Evolutionary conservation across 2,329 filamentous ascomycete species (phyloP).

Genomic region (Phialemonium atrogriseum): DNA sequence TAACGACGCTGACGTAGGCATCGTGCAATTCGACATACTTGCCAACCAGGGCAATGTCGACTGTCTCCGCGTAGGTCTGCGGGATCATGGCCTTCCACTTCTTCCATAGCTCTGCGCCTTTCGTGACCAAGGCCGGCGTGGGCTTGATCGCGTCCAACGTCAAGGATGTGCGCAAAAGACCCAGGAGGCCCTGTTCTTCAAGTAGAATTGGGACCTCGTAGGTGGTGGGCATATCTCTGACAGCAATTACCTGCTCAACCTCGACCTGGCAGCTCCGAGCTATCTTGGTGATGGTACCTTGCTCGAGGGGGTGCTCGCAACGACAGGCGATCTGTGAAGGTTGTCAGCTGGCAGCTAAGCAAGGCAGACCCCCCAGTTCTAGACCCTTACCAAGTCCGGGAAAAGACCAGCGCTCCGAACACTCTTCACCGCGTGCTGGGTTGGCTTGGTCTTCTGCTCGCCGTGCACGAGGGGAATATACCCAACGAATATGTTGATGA

Average conservation of each 20-base stretch:
- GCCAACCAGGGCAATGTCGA: constrained; percentile 81
- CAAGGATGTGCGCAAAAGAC: constrained; percentile 57
- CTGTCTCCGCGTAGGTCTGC: constrained; percentile 58
- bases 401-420: constrained; percentile 72
- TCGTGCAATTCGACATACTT: constrained; percentile 86
- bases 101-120: constrained; percentile 65
- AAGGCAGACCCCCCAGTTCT: constrained; percentile 4
- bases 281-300: constrained; percentile 74
- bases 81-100: constrained; percentile 65
- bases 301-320: constrained; percentile 69
- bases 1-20: constrained; percentile 68
- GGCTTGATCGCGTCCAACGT: constrained; percentile 51
- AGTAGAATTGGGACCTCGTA: constrained; percentile 96
- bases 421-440: constrained; percentile 79
- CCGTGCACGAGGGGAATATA: constrained; percentile 65
- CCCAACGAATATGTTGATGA: constrained; percentile 82
- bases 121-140: constrained; percentile 43
- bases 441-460: constrained; percentile 95
- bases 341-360: constrained; percentile 8
- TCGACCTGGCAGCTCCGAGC: constrained; percentile 85
- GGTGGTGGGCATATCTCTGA: constrained; percentile 80
- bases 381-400: constrained; percentile 53
- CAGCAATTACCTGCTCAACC: constrained; percentile 75
- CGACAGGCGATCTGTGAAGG: constrained; percentile 73
- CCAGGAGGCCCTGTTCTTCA: constrained; percentile 67